Evolutionary conservation across 2,329 filamentous ascomycete genomes (phyloP).

Genomic region (Alternaria alternata): DNA sequence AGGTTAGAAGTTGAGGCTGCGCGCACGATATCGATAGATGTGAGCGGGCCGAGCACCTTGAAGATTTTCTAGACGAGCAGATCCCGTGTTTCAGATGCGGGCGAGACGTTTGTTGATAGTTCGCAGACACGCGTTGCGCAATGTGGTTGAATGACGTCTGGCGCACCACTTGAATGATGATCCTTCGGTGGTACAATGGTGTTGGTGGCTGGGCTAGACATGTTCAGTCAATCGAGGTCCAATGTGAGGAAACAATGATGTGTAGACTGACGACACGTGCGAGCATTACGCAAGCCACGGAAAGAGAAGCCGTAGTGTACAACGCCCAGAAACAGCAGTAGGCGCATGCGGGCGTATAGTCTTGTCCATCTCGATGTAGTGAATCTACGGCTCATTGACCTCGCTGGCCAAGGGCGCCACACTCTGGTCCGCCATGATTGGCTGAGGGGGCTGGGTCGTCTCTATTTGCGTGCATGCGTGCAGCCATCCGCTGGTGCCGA

Average conservation of each 20-base stretch:
- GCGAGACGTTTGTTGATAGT: constrained; percentile 9
- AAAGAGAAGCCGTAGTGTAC: neutral
- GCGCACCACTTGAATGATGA: neutral
- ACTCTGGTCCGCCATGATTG: constrained; percentile 6
- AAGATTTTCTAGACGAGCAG: constrained; percentile 6
- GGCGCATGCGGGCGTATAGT: neutral
- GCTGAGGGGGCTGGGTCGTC: constrained; percentile 1
- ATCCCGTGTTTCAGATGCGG: constrained; percentile 17
- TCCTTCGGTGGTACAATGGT: constrained; percentile 5
- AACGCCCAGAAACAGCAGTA: neutral
- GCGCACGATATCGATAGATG: neutral
- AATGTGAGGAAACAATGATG: constrained; percentile 1
- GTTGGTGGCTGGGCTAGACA: neutral
- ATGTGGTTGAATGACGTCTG: neutral
- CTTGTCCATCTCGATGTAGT: constrained; percentile 2
- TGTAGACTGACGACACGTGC: neutral
- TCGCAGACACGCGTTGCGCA: constrained; percentile 12
- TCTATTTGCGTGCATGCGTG: constrained; percentile 7
- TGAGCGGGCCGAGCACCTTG: constrained; percentile 4
- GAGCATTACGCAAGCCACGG: constrained; percentile 5
- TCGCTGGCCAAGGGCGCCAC: neutral
- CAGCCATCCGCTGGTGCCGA: constrained; percentile 15
- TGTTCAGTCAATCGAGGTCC: neutral
- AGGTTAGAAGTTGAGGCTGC: constrained; percentile 1
- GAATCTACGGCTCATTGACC: constrained; percentile 11